phyloP scores from a whole-genome alignment of 805 yeast genomes.

The Debaryomyces prosopidis region DNA sequence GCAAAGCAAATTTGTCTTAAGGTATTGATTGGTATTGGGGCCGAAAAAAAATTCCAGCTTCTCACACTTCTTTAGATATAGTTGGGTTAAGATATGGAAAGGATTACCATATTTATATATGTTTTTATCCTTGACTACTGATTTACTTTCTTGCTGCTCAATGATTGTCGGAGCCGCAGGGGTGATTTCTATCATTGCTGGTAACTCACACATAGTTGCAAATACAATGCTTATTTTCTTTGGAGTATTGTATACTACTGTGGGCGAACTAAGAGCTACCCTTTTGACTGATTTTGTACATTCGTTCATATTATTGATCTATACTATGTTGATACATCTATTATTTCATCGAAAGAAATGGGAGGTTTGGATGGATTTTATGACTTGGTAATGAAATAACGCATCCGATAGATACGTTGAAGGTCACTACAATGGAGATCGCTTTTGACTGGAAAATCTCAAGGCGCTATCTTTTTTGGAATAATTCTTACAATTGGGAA shows the following conservation, averaged over 20 bases:
- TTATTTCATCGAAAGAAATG: constrained; percentile 22
- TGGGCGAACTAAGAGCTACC: constrained; percentile 54
- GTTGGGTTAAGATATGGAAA: constrained; percentile 29
- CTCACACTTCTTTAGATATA: constrained; percentile 31
- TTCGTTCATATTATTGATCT: constrained; percentile 24
- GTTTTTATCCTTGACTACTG: constrained; percentile 23
- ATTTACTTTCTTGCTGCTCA: constrained; percentile 23
- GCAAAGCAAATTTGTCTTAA: constrained; percentile 25
- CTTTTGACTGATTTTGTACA: constrained; percentile 48
- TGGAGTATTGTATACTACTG: constrained; percentile 48
- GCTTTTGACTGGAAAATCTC: constrained; percentile 35
- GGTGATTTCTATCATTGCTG: constrained; percentile 27
- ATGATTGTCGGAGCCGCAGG: constrained; percentile 30
- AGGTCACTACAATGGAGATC: constrained; percentile 40
- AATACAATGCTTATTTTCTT: constrained; percentile 29
- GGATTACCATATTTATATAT: constrained; percentile 22
- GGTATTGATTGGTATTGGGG: constrained; percentile 25
- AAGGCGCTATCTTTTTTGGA: constrained; percentile 35
- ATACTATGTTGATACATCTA: constrained; percentile 26
- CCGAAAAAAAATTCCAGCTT: constrained; percentile 27
- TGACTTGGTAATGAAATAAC: constrained; percentile 17
- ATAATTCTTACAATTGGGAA: constrained; percentile 36
- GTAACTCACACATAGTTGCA: constrained; percentile 26
- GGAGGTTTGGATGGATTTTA: constrained; percentile 30
- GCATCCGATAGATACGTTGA: constrained; percentile 22